Conservation (phyloP, 176 grass and related monocot species). For the Canna indica region DNA sequence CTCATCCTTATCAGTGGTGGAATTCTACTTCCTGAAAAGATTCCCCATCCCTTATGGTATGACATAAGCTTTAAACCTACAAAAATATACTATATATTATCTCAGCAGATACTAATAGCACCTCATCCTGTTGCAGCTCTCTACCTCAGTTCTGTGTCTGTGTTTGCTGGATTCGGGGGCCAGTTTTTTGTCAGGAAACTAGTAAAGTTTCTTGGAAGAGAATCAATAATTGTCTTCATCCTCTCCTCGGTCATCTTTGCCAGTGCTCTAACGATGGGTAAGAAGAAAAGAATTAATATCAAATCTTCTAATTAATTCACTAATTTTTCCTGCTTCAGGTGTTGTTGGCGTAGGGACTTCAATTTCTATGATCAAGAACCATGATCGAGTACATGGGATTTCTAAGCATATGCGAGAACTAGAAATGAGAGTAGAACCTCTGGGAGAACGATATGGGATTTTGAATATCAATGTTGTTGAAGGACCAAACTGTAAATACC, state of each 20-base stretch:
- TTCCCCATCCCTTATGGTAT: slow-evolving; percentile 88
- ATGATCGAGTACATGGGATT: slow-evolving; percentile 95
- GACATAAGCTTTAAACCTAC: background rate
- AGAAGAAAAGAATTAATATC: no score
- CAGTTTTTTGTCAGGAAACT: slow-evolving; percentile 76
- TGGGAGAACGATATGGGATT: no score
- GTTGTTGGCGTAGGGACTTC: slow-evolving; percentile 67
- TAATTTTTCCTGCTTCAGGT: slow-evolving; percentile 31
- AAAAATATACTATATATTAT: no score
- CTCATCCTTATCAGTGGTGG: slow-evolving; percentile 85
- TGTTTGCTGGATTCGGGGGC: slow-evolving; percentile 90
- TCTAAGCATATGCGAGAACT: slow-evolving; percentile 56
- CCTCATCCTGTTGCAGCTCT: slow-evolving; percentile 48
- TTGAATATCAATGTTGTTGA: no score
- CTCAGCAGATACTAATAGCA: no score
- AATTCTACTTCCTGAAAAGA: slow-evolving; percentile 77
- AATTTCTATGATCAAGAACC: slow-evolving; percentile 70
- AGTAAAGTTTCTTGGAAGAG: no score
- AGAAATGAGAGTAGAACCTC: background rate
- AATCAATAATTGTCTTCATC: slow-evolving; percentile 83
- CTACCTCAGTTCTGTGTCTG: slow-evolving; percentile 61
- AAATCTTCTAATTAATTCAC: background rate
- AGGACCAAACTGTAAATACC: no score
- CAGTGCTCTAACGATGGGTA: slow-evolving; percentile 96
- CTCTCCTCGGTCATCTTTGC: slow-evolving; percentile 92